Evolutionary conservation across 2,329 filamentous ascomycete genomes (phyloP).

Genomic region (Neoascochyta sp.): DNA sequence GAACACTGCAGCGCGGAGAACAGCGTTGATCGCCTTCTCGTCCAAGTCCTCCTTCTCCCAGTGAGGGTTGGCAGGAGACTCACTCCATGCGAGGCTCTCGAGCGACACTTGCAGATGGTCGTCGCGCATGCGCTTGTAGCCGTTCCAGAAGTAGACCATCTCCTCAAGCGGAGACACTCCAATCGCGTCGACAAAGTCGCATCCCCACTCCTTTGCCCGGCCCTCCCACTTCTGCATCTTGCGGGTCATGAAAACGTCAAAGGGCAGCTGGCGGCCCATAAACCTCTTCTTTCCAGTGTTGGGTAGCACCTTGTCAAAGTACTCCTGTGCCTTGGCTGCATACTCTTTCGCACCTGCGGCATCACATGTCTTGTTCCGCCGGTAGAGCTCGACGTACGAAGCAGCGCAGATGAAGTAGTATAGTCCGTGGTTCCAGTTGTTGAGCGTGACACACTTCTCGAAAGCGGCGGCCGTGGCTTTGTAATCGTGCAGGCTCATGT

Average conservation of each 20-base stretch:
- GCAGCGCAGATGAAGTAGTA: conserved; percentile 86
- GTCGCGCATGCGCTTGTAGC: conserved; percentile 72
- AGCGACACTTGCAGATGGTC: conserved; percentile 63
- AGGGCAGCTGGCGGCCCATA: conserved; percentile 83
- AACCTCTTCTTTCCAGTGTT: conserved; percentile 83
- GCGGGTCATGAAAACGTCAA: conserved; percentile 78
- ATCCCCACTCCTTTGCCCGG: conserved; percentile 61
- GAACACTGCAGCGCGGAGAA: conserved; percentile 64
- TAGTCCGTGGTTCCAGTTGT: conserved; percentile 84
- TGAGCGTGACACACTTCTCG: conserved; percentile 52
- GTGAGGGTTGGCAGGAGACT: conserved; percentile 46
- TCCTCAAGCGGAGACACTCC: conserved; percentile 79
- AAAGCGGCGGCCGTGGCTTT: conserved; percentile 70
- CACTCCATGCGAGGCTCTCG: conserved; percentile 64
- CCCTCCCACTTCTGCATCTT: conserved; percentile 89
- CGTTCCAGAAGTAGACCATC: conserved; percentile 94
- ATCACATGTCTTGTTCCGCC: conserved; percentile 49
- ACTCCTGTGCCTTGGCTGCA: conserved; percentile 57
- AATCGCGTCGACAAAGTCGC: conserved; percentile 71
- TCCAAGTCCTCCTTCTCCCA: conserved; percentile 55
- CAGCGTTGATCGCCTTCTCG: conserved; percentile 60
- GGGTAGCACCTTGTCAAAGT: conserved; percentile 67
- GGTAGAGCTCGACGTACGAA: conserved; percentile 77
- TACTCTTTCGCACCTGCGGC: conserved; percentile 45
- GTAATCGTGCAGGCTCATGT: conserved; percentile 78